Conservation (phyloP, 352 stramenopile species). For the Thraustochytrium striatum region DNA sequence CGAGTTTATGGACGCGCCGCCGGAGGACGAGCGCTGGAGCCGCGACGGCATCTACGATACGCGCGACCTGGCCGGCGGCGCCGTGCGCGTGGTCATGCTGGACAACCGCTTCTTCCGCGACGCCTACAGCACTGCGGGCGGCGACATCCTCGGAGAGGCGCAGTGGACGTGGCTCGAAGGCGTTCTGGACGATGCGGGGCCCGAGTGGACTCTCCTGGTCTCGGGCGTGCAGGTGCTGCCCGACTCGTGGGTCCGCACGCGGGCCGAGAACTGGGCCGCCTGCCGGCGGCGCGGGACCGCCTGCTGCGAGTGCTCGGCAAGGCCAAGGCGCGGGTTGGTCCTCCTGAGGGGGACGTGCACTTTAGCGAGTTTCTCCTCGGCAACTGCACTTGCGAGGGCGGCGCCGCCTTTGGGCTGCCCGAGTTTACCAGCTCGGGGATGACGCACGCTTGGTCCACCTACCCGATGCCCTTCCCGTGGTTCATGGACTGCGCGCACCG, state of each 20-base stretch:
- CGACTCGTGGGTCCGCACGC: constrained; percentile 51
- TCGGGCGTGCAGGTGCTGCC: constrained; percentile 61
- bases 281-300: constrained; percentile 65
- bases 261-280: constrained; percentile 73
- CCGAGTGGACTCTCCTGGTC: constrained; percentile 59
- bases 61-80: constrained; percentile 65
- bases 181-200: constrained; percentile 65
- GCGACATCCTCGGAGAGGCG: constrained; percentile 67
- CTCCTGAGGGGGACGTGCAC: constrained; percentile 76
- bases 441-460: constrained; percentile 49
- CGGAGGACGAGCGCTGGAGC: constrained; percentile 66
- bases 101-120: constrained; percentile 75
- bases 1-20: constrained; percentile 72
- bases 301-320: constrained; percentile 66
- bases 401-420: constrained; percentile 3
- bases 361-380: constrained; percentile 79
- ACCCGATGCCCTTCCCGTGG: not conserved
- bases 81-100: constrained; percentile 76
- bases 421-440: constrained; percentile 52
- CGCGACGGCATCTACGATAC: constrained; percentile 75
- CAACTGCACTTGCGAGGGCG: constrained; percentile 56
- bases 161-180: constrained; percentile 79
- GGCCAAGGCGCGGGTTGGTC: constrained; percentile 72
- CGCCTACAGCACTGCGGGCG: constrained; percentile 62
- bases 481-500: constrained; percentile 25